phyloP scores from a whole-genome alignment of 2,329 filamentous ascomycete species.

The Neobulgaria alba region DNA sequence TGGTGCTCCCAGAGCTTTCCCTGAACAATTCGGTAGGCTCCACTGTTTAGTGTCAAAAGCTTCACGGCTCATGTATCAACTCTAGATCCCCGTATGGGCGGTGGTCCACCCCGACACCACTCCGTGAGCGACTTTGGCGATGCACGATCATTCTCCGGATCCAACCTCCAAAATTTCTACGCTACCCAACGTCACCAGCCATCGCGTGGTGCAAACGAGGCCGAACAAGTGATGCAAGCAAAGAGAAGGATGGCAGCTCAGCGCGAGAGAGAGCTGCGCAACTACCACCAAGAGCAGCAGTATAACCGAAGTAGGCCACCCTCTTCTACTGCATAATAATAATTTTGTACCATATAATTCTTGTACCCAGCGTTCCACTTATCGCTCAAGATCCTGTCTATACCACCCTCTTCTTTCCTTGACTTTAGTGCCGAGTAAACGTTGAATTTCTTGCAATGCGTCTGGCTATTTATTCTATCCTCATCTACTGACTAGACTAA shows the following conservation, averaged over 20 bases:
- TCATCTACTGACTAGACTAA: constrained; percentile 33
- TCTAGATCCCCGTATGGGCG: constrained; percentile 62
- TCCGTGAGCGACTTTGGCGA: constrained; percentile 74
- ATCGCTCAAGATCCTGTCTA: constrained; percentile 29
- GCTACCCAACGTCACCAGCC: constrained; percentile 85
- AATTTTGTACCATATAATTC: constrained; percentile 20
- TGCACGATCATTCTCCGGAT: constrained; percentile 61
- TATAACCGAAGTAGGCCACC: constrained; percentile 97
- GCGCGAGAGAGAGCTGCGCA: constrained; percentile 96
- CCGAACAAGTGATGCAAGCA: constrained; percentile 97
- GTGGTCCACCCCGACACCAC: constrained; percentile 64
- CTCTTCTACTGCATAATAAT: constrained; percentile 64
- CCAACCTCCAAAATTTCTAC: constrained; percentile 89
- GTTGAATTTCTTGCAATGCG: constrained; percentile 10
- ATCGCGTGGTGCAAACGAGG: constrained; percentile 76
- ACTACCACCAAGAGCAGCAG: constrained; percentile 99
- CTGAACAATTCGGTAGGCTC: constrained; percentile 49
- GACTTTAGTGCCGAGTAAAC: constrained; percentile 33
- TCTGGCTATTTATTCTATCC: constrained; percentile 15
- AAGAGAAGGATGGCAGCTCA: constrained; percentile 99
- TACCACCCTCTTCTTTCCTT: constrained; percentile 28
- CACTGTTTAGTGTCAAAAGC: constrained; percentile 16
- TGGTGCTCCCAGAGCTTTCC: constrained; percentile 44
- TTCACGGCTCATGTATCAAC: constrained; percentile 8
- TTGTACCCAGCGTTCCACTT: constrained; percentile 27